These are phyloP conservation scores for Colletotrichum tropicicola DNA, from an alignment of 2,329 filamentous ascomycete genomes.

Conservation along the genomic window DNA sequence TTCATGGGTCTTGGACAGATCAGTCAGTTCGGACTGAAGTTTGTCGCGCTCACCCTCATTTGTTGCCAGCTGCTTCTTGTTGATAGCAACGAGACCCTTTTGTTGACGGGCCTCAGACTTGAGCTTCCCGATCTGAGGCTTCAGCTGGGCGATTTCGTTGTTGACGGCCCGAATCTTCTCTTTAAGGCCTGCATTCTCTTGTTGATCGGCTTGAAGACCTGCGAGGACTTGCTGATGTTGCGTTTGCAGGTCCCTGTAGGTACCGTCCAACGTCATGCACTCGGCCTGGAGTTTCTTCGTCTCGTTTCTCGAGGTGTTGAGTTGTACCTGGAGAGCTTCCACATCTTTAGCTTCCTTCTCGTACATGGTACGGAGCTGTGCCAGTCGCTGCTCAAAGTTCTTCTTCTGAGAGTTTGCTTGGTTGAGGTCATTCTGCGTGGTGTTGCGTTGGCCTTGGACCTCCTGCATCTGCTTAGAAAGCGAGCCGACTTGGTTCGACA, in stretches of 20 bases:
- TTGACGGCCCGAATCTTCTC: conserved; percentile 88
- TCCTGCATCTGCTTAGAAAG: conserved; percentile 95
- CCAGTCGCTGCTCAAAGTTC: conserved; percentile 88
- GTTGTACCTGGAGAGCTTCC: conserved; percentile 83
- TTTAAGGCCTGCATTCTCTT: conserved; percentile 86
- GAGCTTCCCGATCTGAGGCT: conserved; percentile 92
- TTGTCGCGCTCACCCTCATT: conserved; percentile 90
- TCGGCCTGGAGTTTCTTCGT: conserved; percentile 87
- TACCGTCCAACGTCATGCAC: conserved; percentile 82
- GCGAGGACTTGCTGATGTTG: conserved; percentile 82
- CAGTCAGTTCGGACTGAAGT: conserved; percentile 81
- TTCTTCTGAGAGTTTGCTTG: conserved; percentile 88
- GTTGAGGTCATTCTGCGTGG: conserved; percentile 82
- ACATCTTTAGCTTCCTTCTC: conserved; percentile 93
- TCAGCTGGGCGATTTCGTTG: conserved; percentile 82
- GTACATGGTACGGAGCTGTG: conserved; percentile 87
- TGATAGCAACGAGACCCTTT: conserved; percentile 95
- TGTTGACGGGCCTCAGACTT: conserved; percentile 93
- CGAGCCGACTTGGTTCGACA: conserved; percentile 94
- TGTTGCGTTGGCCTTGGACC: conserved; percentile 82
- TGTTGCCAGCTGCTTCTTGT: conserved; percentile 95
- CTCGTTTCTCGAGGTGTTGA: conserved; percentile 79
- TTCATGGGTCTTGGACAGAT: conserved; percentile 70
- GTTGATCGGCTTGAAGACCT: conserved; percentile 84
- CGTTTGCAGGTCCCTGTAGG: conserved; percentile 80